Evolutionary conservation across 768 basidiomycete species (phyloP), one percentile per base, ranked within the genome.

Genomic region (Tylopilus rubrobrunneus): DNA sequence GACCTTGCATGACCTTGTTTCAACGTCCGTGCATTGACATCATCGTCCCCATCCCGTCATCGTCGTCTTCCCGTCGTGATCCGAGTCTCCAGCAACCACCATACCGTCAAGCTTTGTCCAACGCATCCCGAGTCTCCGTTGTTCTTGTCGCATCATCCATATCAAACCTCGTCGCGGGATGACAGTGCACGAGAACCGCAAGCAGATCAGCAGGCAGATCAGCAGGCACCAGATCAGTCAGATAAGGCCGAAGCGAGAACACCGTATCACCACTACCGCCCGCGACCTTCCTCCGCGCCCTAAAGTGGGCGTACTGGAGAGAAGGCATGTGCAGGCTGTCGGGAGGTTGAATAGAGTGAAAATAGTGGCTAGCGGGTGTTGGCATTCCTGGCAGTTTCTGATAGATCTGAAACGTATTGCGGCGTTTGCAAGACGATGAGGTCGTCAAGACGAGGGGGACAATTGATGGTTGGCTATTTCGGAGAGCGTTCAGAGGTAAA

Each of bases 281-380:
- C 4, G 17, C 29, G 11, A 59, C 49, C 49, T 39, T 31, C 42
- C 56, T 62, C 59, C 39, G 60, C 51, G 51, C 60, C 60, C 56
- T 50, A 36, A 42, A 37, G 51, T 58, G 51, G 60, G 60, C 56
- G 45, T 45, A 23, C 59, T 58, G 39, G 59, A 58, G 60, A 62
- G 12, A 36, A 50, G 42, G 55, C 6, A 37, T 48, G 19, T 49
- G 43, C 47, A 39, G 53, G 58, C 54, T 60, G 25, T 36, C n/a
- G 25, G 9, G 10, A 25, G 6, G 5, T 21, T 1, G 21, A 27
- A 31, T 9, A 9, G 33, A 9, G 33, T 34, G 33, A 34, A 34
- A 34, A 34, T 34, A 34, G 33, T 34, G 33, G 33, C 33, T 34
- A 34, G 11, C 8, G 11, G 39, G 28, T 29, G 23, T 52, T 17